These are phyloP conservation scores for Hypoxylon sp. DNA, from an alignment of 2,329 filamentous ascomycete genomes.

Conservation along the genomic window DNA sequence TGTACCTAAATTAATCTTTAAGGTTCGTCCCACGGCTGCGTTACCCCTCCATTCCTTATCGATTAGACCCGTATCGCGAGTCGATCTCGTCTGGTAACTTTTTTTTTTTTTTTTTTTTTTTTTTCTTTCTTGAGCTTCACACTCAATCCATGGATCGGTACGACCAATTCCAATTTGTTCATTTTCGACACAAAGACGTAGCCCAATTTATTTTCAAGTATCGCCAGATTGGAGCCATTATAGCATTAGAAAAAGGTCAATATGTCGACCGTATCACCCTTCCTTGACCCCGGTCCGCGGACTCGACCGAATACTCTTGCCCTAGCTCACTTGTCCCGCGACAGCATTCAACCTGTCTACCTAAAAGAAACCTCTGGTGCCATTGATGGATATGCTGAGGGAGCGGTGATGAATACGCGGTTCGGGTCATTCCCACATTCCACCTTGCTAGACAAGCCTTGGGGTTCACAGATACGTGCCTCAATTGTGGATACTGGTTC, in stretches of 20 bases:
- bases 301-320: constrained; percentile 79
- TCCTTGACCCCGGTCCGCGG: constrained; percentile 77
- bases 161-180: too few species aligned
- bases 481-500: constrained; percentile 93
- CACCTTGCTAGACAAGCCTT: constrained; percentile 82
- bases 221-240: not conserved
- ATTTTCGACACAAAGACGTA: not conserved
- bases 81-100: not conserved
- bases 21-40: not conserved
- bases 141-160: not conserved
- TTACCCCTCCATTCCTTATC: constrained; percentile 29
- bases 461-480: constrained; percentile 93
- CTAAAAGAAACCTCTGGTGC: constrained; percentile 73
- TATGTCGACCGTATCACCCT: constrained; percentile 75
- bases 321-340: constrained; percentile 89
- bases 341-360: constrained; percentile 83
- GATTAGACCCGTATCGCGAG: constrained; percentile 13
- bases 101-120: constrained; percentile 24
- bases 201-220: not conserved
- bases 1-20: constrained; percentile 9
- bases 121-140: constrained; percentile 2
- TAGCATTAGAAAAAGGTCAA: constrained; percentile 7
- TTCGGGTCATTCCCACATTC: constrained; percentile 92
- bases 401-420: constrained; percentile 87
- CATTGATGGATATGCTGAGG: constrained; percentile 80